A percentile compares a stretch with the other conserved stretches of the same genome.
Evolutionary conservation across 345 rosid genomes (phyloP).

Genomic region (Odontarrhena argentea): DNA sequence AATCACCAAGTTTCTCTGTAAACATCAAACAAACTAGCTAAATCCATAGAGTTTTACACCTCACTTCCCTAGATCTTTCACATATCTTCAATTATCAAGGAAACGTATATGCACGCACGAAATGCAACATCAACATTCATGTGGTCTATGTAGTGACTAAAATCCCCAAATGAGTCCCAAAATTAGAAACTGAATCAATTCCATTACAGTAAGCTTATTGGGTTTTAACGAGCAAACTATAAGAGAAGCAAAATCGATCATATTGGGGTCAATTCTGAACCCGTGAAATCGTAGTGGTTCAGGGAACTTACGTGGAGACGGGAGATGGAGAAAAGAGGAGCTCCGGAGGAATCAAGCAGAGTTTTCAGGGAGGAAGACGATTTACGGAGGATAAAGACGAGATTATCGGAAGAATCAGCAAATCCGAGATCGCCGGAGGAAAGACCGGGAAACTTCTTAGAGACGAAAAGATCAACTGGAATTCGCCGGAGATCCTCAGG

Average conservation of each 20-base stretch:
- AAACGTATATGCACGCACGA: neutral
- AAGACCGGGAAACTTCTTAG: conserved; percentile 66
- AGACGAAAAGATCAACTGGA: conserved; percentile 73
- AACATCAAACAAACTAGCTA: conserved; percentile 15
- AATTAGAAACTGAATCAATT: neutral
- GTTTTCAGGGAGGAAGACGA: conserved; percentile 39
- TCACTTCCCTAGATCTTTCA: neutral
- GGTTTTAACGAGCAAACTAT: neutral
- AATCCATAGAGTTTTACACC: neutral
- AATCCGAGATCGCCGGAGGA: conserved; percentile 63
- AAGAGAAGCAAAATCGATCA: neutral
- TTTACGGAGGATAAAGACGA: conserved; percentile 49
- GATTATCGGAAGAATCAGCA: conserved; percentile 63
- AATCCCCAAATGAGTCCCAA: neutral
- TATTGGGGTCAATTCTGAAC: neutral
- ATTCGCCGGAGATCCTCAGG: conserved; percentile 45
- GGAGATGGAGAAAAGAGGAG: conserved; percentile 50
- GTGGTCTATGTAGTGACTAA: neutral
- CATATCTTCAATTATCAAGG: neutral
- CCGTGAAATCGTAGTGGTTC: neutral
- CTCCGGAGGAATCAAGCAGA: conserved; percentile 56
- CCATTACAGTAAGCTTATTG: neutral
- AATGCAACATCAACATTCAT: neutral
- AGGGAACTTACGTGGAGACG: conserved; percentile 53
- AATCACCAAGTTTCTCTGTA: neutral